Conservation (phyloP, 140 eudicot genomes). For the Oenanthe javanica region DNA sequence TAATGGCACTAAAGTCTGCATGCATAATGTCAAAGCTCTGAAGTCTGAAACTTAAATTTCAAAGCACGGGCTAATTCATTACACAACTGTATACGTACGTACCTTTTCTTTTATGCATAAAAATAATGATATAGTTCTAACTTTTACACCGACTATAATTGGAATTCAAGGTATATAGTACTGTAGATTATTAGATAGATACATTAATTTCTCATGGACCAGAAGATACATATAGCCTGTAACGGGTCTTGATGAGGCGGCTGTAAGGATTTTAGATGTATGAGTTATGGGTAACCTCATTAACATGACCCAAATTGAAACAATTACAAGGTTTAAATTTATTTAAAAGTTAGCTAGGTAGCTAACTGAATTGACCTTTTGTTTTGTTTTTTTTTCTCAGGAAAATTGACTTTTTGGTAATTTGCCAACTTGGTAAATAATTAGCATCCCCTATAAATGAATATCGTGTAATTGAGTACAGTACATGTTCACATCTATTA, state of each 20-base stretch:
- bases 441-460: no score
- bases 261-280: not conserved
- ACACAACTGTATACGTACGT: not conserved
- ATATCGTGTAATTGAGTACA: no score
- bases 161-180: not conserved
- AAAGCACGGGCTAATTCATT: not conserved
- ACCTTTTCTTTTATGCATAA: not conserved
- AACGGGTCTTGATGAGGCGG: not conserved
- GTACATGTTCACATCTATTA: no score
- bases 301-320: no score
- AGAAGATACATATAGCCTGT: not conserved
- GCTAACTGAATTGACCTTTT: no score
- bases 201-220: not conserved
- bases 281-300: not conserved
- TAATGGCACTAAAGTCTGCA: slow-evolving; percentile 1
- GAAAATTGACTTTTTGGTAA: no score
- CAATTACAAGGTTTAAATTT: no score
- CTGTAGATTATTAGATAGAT: not conserved
- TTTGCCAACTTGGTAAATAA: no score
- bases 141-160: not conserved
- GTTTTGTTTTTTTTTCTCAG: no score
- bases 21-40: slow-evolving; percentile 7
- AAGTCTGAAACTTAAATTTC: slow-evolving; percentile 5
- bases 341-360: no score
- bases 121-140: not conserved